These are phyloP conservation scores for Heterobasidion parviporum DNA, from an alignment of 1,284 basidiomycete species.

Conservation along the genomic window DNA sequence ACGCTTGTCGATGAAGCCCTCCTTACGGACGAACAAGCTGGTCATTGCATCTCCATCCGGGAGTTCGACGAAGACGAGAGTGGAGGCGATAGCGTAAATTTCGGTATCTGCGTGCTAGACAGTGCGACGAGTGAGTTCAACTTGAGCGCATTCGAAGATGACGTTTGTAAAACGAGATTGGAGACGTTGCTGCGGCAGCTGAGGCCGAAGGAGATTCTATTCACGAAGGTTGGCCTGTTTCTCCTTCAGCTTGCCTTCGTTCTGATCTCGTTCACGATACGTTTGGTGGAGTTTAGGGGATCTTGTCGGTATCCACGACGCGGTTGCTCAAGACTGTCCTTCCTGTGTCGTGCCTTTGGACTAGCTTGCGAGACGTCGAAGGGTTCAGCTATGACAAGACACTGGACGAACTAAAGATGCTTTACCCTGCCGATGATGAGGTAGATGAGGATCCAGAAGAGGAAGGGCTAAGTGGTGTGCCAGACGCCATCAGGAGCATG, in stretches of 20 bases:
- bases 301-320: constrained; percentile 73
- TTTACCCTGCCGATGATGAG: constrained; percentile 39
- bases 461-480: constrained; percentile 45
- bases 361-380: constrained; percentile 75
- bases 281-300: constrained; percentile 45
- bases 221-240: constrained; percentile 64
- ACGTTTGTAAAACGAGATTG: constrained; percentile 84
- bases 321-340: constrained; percentile 77
- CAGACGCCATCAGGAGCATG: constrained; percentile 70
- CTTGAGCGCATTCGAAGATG: constrained; percentile 85
- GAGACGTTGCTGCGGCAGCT: constrained; percentile 94
- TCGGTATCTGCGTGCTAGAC: constrained; percentile 93
- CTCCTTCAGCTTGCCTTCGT: neutral
- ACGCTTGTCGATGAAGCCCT: constrained; percentile 91
- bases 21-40: constrained; percentile 89
- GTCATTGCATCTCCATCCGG: constrained; percentile 90
- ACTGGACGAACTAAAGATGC: constrained; percentile 55
- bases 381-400: constrained; percentile 74
- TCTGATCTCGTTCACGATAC: neutral
- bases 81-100: constrained; percentile 44
- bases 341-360: constrained; percentile 80
- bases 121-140: constrained; percentile 96
- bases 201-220: constrained; percentile 88
- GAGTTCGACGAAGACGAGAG: constrained; percentile 26
- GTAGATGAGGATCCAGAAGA: constrained; percentile 34